phyloP scores from a whole-genome alignment of 2,329 filamentous ascomycete genomes.

The Fusarium luffae region DNA sequence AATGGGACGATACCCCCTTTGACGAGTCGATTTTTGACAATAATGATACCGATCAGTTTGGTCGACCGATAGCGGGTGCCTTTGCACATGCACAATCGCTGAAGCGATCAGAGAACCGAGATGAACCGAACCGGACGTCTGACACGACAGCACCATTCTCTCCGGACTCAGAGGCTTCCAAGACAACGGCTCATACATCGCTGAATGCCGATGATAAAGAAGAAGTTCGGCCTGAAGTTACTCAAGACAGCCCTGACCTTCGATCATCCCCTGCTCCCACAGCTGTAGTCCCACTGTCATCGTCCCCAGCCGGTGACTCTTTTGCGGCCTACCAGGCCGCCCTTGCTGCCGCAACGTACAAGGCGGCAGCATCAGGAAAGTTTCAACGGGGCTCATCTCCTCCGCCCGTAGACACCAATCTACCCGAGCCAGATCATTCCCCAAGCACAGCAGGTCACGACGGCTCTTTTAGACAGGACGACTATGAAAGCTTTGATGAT shows the following conservation, averaged over 20 bases:
- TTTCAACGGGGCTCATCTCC: constrained; percentile 72
- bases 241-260: constrained; percentile 8
- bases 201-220: constrained; percentile 51
- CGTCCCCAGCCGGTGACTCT: constrained; percentile 30
- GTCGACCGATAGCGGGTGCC: constrained; percentile 68
- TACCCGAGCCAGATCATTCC: constrained; percentile 26
- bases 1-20: constrained; percentile 68
- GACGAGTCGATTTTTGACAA: constrained; percentile 80
- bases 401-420: constrained; percentile 42
- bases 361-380: constrained; percentile 79
- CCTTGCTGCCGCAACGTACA: constrained; percentile 81
- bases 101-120: constrained; percentile 50
- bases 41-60: constrained; percentile 71
- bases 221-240: constrained; percentile 10
- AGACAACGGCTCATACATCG: constrained; percentile 66
- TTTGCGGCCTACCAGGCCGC: constrained; percentile 82
- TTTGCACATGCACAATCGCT: constrained; percentile 65
- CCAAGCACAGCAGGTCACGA: constrained; percentile 21
- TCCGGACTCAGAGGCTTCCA: constrained; percentile 55
- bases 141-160: constrained; percentile 60
- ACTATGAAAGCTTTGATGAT: constrained; percentile 56
- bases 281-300: constrained; percentile 11
- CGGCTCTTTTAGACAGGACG: constrained; percentile 51
- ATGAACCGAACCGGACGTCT: constrained; percentile 56
- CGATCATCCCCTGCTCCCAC: constrained; percentile 20